These are phyloP conservation scores for Candida golubevii DNA, from an alignment of 805 yeast species.

Conservation along the genomic window DNA sequence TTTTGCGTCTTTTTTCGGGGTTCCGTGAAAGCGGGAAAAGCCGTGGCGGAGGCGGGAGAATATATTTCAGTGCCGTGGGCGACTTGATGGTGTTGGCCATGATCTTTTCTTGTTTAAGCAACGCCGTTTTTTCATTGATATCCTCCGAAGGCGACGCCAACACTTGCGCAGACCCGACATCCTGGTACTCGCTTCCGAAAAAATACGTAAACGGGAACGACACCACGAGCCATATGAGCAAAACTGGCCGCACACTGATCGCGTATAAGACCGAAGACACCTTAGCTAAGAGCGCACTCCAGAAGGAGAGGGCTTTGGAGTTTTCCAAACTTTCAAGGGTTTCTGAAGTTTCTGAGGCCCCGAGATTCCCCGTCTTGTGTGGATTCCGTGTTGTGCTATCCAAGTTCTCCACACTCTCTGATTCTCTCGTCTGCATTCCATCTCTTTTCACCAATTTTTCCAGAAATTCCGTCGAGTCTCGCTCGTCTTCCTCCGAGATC, in stretches of 20 bases:
- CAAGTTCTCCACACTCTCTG: neutral
- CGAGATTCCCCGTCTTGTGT: no score
- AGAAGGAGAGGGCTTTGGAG: neutral
- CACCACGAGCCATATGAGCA: constrained; percentile 45
- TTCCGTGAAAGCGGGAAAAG: constrained; percentile 39
- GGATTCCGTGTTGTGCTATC: no score
- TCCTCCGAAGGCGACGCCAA: constrained; percentile 10
- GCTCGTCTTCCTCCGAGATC: constrained; percentile 3
- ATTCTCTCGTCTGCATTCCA: no score
- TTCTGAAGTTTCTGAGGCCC: no score
- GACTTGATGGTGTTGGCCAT: constrained; percentile 38
- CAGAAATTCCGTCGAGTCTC: neutral
- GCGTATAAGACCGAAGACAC: constrained; percentile 38
- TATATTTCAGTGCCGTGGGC: constrained; percentile 40
- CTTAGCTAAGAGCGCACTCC: neutral
- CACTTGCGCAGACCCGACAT: constrained; percentile 1
- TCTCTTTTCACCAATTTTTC: no score
- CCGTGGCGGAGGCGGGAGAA: constrained; percentile 44
- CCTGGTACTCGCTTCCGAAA: constrained; percentile 20
- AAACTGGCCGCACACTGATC: constrained; percentile 49
- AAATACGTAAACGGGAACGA: constrained; percentile 52
- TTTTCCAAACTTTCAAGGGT: no score
- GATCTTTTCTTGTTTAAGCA: constrained; percentile 38
- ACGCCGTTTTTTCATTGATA: constrained; percentile 31
- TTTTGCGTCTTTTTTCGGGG: constrained; percentile 33